Base-by-base conservation (phyloP, 257 asterid genomes). In the Cordia subcordata region DNA sequence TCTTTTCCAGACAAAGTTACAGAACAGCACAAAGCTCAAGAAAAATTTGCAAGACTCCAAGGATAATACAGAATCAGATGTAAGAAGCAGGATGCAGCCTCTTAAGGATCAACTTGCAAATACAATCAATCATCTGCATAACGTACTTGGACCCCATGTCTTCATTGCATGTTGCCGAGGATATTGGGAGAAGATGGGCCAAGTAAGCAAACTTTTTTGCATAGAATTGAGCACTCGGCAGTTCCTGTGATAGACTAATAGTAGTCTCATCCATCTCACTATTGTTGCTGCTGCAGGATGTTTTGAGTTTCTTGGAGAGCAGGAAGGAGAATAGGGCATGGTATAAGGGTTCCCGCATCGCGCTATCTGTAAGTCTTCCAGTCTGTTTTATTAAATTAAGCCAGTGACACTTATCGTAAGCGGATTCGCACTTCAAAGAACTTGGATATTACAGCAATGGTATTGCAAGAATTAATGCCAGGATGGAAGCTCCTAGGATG, bases 141-240 rank as follows among this genome's bases (percentile, higher is more conserved):
- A 72, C 64, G 66, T 72, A 33, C 72, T 79, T 37, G 81, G 65
- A 8, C 64, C 81, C 21, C 80, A 70, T 35, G 81, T 79, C 5
- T 79, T 79, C 21, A 67, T 79, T 8, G 77, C 81, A 51, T 62
- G 72, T 21, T 79, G 81, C 58, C 79, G 85, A 20, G 81, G 85
- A 10, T 79, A 63, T 53, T 79, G 85, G 85, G 85, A 75, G 55
- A 79, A 71, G 63, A 75, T 72, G 79, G 85, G 85, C 23, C 81
- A 75, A 79, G 85, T 79, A 13, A 35, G 35, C n/a, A 27, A 1
- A 27, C 35, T 27, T 27, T 27, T 27, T 6, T 27, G 35, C 4
- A 27, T 27, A 10, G 19, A 5, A 2, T 42, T 42, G 47, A 42
- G 14, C 16, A 55, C 27, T 55, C 16, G 16, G 45, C 22, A 14